These are phyloP conservation scores for Dalbergia oliveri DNA, from an alignment of 306 rosid species.

Conservation along the genomic window DNA sequence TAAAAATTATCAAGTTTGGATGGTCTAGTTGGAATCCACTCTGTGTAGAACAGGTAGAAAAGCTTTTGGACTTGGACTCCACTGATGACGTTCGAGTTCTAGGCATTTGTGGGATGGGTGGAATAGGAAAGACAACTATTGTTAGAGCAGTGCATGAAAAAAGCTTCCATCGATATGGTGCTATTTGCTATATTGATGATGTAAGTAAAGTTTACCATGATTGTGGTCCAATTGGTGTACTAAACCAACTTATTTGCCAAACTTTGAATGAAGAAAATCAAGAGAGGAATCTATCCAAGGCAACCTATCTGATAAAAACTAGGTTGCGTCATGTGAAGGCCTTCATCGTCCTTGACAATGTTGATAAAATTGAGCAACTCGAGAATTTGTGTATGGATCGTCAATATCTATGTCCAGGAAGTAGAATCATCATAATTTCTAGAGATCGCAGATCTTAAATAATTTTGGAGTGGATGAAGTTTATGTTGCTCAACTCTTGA, in stretches of 20 bases:
- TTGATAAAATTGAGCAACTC: constrained; percentile 4
- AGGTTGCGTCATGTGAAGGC: neutral
- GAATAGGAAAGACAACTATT: constrained; percentile 1
- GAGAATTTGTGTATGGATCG: neutral
- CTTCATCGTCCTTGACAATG: constrained; percentile 26
- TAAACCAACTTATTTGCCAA: neutral
- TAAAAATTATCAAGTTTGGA: constrained; percentile 4
- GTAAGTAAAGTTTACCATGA: neutral
- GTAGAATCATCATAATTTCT: constrained; percentile 34
- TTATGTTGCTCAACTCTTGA: neutral
- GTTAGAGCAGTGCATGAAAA: neutral
- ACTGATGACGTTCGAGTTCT: neutral
- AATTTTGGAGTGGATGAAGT: neutral
- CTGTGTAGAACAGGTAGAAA: constrained; percentile 28
- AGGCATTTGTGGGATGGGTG: constrained; percentile 39
- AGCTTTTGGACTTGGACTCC: neutral
- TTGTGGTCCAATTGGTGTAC: neutral
- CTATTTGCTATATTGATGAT: neutral
- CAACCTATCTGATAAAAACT: neutral
- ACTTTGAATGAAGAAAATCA: neutral
- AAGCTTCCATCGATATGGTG: neutral
- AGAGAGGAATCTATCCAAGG: neutral
- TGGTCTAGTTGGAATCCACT: constrained; percentile 20
- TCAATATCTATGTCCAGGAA: neutral
- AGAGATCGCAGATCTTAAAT: neutral